Conservation (phyloP, 2,329 filamentous ascomycete species). For the Helminthosporium solani region DNA sequence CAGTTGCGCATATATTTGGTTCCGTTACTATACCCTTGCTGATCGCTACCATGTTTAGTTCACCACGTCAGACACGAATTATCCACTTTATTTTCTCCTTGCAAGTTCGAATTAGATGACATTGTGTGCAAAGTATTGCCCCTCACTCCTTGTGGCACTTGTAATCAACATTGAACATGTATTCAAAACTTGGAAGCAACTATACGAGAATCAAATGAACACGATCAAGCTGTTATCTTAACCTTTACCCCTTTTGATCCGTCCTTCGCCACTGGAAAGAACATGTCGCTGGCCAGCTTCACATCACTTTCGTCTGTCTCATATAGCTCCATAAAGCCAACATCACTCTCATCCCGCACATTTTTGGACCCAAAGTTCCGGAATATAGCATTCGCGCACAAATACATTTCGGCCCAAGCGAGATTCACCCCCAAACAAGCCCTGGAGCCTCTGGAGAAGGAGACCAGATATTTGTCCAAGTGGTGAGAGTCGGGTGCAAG, state of each 20-base stretch:
- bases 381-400: conserved; percentile 18
- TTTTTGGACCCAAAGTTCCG: conserved; percentile 6
- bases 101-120: no score
- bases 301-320: conserved; percentile 31
- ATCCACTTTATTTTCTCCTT: background rate
- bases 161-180: no score
- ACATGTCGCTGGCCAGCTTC: conserved; percentile 24
- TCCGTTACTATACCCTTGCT: background rate
- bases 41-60: background rate
- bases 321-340: conserved; percentile 21
- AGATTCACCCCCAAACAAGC: conserved; percentile 45
- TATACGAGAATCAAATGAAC: no score
- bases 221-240: background rate
- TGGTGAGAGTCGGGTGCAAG: conserved; percentile 9
- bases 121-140: no score
- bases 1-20: background rate
- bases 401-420: conserved; percentile 27
- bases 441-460: conserved; percentile 43
- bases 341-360: conserved; percentile 1
- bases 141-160: no score
- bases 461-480: conserved; percentile 41
- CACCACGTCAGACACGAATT: background rate
- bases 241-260: conserved; percentile 26
- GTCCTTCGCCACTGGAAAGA: conserved; percentile 20
- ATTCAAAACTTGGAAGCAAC: no score